Base-by-base conservation (phyloP, 2,329 filamentous ascomycete species). In the Sporothrix curviconia region DNA sequence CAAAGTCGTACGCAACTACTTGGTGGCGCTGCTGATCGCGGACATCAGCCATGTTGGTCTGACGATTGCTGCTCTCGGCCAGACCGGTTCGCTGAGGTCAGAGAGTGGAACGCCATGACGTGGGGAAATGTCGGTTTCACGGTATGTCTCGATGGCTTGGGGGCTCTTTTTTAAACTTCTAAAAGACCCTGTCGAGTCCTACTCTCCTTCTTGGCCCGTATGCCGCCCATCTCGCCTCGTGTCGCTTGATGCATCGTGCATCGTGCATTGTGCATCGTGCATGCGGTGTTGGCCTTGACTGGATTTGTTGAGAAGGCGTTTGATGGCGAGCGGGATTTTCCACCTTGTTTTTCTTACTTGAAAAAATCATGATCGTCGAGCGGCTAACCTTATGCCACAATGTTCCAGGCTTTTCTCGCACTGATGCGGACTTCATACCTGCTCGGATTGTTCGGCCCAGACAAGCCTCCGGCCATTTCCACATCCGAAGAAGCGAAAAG, bases 71-170 rank as follows among this genome's bases (percentile, higher is more conserved):
- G 78, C 76, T 7, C 74, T 90, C 61, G 86, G 84, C 8, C 74
- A 66, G 75, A 80, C 9, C 72, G 71, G 34, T 76, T 81, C 47
- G 61, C 80, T 44, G 77, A 82, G 62, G 70, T 86, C 11, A 70
- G 65, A 4, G 71, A 69, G 22, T 90, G 87, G 87, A 90, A 89
- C 67, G 73, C 78, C 34, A 79, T 86, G 74, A 80, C 84, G n/a
- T 88, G 83, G 82, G 87, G 87, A 3, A 90, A 90, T 65, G 76
- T 91, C 61, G 84, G 79, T 7, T 76, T 78, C 51, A 89, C 86
- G 25, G 79, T 84, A 37, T 50, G 28, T 54, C 15, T 17, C 34
- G 3, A 24, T 36, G 19, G n/a, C n/a, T n/a, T n/a, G n/a, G n/a
- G n/a, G n/a, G n/a, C n/a, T n/a, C n/a, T n/a, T n/a, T n/a, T n/a